phyloP scores from a whole-genome alignment of 169 alveolate genomes.

The Blepharisma undulans region DNA sequence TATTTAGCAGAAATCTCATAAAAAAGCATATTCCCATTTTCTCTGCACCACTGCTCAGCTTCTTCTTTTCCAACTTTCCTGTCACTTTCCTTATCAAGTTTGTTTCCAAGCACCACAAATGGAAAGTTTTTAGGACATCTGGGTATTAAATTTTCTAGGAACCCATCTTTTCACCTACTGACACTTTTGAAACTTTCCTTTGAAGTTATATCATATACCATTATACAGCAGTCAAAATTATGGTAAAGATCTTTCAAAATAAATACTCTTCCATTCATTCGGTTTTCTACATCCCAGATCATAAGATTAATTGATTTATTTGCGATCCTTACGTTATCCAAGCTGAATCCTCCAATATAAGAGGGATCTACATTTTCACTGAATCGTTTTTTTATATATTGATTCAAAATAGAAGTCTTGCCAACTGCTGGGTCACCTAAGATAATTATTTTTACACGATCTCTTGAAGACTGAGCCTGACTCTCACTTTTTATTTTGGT shows the following conservation, averaged over 20 bases:
- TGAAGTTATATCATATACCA: constrained; percentile 94
- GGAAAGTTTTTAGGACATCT: constrained; percentile 91
- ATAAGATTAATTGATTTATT: constrained; percentile 95
- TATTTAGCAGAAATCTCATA: constrained; percentile 97
- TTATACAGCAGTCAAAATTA: constrained; percentile 98
- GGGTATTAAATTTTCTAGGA: constrained; percentile 93
- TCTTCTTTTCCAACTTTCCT: constrained; percentile 89
- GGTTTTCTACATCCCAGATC: constrained; percentile 98
- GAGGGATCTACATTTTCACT: constrained; percentile 98
- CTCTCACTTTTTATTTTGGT: no score
- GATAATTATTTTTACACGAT: no score
- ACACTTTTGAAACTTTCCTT: constrained; percentile 92
- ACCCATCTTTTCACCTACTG: constrained; percentile 98
- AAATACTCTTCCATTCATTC: constrained; percentile 97
- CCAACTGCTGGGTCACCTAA: constrained; percentile 99
- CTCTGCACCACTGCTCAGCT: constrained; percentile 93
- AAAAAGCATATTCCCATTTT: constrained; percentile 90
- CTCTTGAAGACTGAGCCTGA: no score
- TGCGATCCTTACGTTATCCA: constrained; percentile 95
- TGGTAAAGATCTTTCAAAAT: constrained; percentile 99
- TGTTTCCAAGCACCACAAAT: no score
- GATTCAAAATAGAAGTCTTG: constrained; percentile 97
- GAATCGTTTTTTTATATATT: constrained; percentile 95
- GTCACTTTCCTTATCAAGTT: constrained; percentile 92
- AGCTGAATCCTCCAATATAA: constrained; percentile 98